Base-by-base conservation (phyloP, 192 early-diverging fungal species). In the Dispira simplex region DNA sequence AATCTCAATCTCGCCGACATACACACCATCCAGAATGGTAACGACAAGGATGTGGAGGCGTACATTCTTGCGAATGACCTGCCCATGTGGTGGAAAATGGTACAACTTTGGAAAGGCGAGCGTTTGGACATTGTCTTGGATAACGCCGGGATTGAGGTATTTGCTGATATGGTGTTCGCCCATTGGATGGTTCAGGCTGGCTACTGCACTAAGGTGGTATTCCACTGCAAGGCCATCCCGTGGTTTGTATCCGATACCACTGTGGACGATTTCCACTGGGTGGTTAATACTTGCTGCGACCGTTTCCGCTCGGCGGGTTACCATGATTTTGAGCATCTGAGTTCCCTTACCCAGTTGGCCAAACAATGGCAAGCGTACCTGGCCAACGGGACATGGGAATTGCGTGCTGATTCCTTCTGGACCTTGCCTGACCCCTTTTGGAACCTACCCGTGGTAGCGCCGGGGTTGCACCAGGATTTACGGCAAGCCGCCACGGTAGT, bases 161-260 rank as follows among this genome's bases (percentile, higher is more conserved):
- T 83, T 52, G 85, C 84, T 18, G 95, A 98, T 67, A 72, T 98
- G 49, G 72, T 89, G 11, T 78, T 98, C 63, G 91, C 92, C 13
- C 85, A 96, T 62, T 91, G 81, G 74, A 77, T 98, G 27, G 72
- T 91, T 45, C 77, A 81, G 23, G 71, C 81, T 0, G 80, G 82
- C 14, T 72, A 79, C 28, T 91, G 89, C 0, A 68, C 63, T 9
- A 69, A 76, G 27, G 71, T 97, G 14, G 78, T 87, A 21, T 91
- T 97, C 68, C 90, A 97, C 67, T 75, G 81, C 63, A 98, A 98
- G 69, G 69, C 73, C 16, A 83, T 92, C 59, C 94, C 94, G 25
- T 98, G 96, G 96, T 98, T 94, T 65, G 96, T 98, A 26, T 91
- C 90, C 0, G 96, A 98, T 67, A 88, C 89, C n/a, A 90, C 89